phyloP scores from a whole-genome alignment of 2,329 filamentous ascomycete species.

The Malbranchea zuffiana region DNA sequence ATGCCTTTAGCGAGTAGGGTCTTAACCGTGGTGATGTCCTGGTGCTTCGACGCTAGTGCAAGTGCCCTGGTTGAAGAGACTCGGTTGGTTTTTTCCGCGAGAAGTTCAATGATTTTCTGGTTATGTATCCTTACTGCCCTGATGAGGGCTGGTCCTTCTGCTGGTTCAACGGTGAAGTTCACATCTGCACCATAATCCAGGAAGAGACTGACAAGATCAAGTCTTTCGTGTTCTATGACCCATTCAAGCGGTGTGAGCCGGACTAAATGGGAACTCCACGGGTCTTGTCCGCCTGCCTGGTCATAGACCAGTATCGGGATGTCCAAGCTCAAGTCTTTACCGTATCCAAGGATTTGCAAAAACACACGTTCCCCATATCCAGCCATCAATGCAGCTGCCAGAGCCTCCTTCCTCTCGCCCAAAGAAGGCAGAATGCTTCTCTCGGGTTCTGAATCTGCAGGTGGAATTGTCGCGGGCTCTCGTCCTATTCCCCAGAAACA shows the following conservation, averaged over 20 bases:
- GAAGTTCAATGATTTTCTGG: constrained; percentile 11
- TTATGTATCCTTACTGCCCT: constrained; percentile 13
- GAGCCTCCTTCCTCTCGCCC: constrained; percentile 7
- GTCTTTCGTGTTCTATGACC: constrained; percentile 10
- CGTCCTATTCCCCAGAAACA: no score
- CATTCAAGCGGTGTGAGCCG: constrained; percentile 14
- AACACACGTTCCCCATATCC: constrained; percentile 11
- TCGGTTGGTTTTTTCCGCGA: constrained; percentile 13
- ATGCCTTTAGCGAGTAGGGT: constrained; percentile 13
- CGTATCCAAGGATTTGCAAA: constrained; percentile 9
- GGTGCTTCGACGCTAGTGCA: constrained; percentile 12
- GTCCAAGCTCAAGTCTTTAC: constrained; percentile 11
- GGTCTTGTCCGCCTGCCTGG: neutral
- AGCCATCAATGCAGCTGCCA: constrained; percentile 9
- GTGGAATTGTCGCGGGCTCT: neutral
- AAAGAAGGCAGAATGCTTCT: neutral
- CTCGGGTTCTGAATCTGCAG: neutral
- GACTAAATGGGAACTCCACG: no score
- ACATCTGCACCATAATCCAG: constrained; percentile 13
- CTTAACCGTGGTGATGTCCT: constrained; percentile 13
- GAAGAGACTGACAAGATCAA: constrained; percentile 11
- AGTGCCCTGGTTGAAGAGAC: constrained; percentile 12
- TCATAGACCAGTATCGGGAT: constrained; percentile 1
- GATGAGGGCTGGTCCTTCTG: no score
- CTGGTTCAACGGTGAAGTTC: constrained; percentile 8